A percentile compares a stretch with the other conserved stretches of the same genome.
phyloP scores from a whole-genome alignment of 129 eudicot species.

The Mikania micrantha region DNA sequence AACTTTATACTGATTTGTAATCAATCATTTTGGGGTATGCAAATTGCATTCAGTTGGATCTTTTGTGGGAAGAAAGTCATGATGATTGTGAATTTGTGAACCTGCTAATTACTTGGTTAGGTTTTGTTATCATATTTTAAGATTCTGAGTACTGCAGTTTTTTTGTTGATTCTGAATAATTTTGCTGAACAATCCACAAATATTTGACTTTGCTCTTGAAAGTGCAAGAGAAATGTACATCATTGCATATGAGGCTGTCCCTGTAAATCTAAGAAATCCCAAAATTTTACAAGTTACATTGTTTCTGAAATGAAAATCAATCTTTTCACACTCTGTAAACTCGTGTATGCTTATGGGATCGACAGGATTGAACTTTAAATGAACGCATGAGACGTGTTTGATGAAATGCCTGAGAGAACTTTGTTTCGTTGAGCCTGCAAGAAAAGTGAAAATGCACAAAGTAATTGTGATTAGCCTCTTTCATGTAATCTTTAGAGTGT shows the following conservation, averaged over 20 bases:
- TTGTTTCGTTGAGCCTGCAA: conserved; percentile 37
- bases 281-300: neutral
- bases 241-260: neutral
- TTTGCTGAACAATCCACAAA: neutral
- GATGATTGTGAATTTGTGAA: neutral
- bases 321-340: neutral
- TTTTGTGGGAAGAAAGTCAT: conserved; percentile 16
- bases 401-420: conserved; percentile 51
- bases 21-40: conserved; percentile 20
- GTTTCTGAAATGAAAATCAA: neutral
- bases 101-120: neutral
- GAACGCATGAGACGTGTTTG: conserved; percentile 33
- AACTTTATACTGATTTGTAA: conserved; percentile 32
- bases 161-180: neutral
- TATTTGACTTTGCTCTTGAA: neutral
- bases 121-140: neutral
- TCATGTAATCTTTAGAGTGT: neutral
- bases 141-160: neutral
- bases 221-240: neutral
- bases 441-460: neutral
- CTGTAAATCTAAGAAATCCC: neutral
- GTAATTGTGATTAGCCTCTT: neutral
- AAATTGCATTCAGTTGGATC: conserved; percentile 13
- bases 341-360: neutral
- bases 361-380: neutral